These are phyloP conservation scores for Chloris gayana DNA, from an alignment of 176 grass and related monocot species.

Conservation along the genomic window DNA sequence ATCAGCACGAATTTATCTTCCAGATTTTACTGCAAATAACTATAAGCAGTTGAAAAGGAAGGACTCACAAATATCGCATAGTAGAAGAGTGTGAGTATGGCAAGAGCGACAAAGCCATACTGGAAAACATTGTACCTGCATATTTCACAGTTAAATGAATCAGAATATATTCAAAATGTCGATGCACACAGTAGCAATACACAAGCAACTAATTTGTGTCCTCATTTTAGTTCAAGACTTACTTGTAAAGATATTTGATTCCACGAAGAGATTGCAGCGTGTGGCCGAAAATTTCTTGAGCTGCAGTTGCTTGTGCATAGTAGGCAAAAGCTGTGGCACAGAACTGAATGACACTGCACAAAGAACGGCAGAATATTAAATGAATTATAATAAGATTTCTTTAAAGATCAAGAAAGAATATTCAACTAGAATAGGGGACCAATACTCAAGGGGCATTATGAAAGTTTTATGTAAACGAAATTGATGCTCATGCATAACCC, in stretches of 20 bases:
- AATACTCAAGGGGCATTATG: not conserved
- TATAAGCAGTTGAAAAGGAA: slow-evolving; percentile 13
- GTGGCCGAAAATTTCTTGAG: slow-evolving; percentile 98
- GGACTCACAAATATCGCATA: slow-evolving; percentile 84
- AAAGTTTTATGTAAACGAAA: not conserved
- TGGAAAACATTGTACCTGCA: slow-evolving; percentile 98
- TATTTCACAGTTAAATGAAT: slow-evolving; percentile 8
- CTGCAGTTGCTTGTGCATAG: slow-evolving; percentile 98
- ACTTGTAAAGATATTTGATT: slow-evolving; percentile 99
- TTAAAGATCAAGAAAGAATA: not conserved
- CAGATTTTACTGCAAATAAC: not conserved
- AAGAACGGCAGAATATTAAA: not conserved
- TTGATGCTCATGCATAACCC: not conserved
- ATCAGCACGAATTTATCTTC: not conserved
- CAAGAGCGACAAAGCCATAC: slow-evolving; percentile 92
- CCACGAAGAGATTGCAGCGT: slow-evolving; percentile 88
- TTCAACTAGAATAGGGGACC: not conserved
- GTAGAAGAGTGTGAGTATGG: slow-evolving; percentile 87
- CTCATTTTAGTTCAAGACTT: slow-evolving; percentile 41
- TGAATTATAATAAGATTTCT: not conserved
- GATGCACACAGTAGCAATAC: not conserved
- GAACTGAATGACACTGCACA: slow-evolving; percentile 97
- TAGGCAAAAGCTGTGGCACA: slow-evolving; percentile 97
- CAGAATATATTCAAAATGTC: slow-evolving; percentile 11
- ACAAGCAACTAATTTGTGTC: not conserved